Evolutionary conservation across 495 filamentous ascomycete species (phyloP), one percentile per base, ranked within the genome.

Genomic region (Penicillium longicatenatum): DNA sequence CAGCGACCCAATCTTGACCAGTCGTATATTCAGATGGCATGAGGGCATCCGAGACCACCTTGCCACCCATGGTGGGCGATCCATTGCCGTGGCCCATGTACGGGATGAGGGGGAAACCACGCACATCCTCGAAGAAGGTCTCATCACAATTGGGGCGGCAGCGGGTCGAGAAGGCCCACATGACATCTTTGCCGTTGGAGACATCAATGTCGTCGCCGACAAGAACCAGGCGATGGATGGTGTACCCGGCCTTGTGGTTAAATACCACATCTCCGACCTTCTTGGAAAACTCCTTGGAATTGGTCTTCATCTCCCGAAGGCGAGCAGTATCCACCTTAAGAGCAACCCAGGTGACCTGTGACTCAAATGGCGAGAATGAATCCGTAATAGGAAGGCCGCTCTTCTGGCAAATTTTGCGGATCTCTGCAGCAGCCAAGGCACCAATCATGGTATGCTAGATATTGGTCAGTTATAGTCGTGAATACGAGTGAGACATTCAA

Each of bases 121-220:
- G 62, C 2, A 72, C 70, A 51, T 79, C 72, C 21, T 76, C 71
- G 29, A 66, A 78, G 52, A 73, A 64, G 1, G 51, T 63, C 64
- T 78, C 75, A 46, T 77, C 74, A 0, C 57, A 33, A 6, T 58
- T 66, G 1, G 76, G 75, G 0, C 68, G 66, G 44, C 75, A 79
- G 0, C 76, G 63, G 7, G 74, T 77, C 7, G 67, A 66, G 47
- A 74, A 76, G 2, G 76, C 75, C 71, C 72, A 79, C 69, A 79
- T 73, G 1, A 78, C 66, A 20, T 75, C 71, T 52, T 63, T 68
- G 21, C 66, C 65, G 8, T 70, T 48, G 45, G 71, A 71, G 6
- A 73, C 67, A 54, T 76, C 70, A 39, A 78, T 75, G 45, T 78
- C 74, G 6, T 75, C 74, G 9, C 74, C 74, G 2, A 64, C 64